Evolutionary conservation across 1,284 basidiomycete genomes (phyloP).

Genomic region (Blastosporella zonata): DNA sequence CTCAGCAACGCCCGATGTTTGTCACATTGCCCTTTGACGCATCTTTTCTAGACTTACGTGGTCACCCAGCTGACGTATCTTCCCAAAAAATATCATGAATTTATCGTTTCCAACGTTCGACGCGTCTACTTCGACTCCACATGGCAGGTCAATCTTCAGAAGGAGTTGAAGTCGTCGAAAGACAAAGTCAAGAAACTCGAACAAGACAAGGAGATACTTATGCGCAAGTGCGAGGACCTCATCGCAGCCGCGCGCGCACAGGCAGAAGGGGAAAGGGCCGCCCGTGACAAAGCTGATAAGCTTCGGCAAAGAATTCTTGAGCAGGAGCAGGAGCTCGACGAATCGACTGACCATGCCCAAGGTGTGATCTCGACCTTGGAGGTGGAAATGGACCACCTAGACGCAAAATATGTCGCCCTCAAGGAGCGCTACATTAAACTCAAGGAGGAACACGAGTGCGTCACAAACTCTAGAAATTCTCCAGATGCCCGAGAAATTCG

Average conservation of each 20-base stretch:
- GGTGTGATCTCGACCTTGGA: background rate
- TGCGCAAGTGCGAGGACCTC: slow-evolving; percentile 37
- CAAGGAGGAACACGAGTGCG: slow-evolving; percentile 3
- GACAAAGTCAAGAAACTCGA: slow-evolving; percentile 33
- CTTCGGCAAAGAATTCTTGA: background rate
- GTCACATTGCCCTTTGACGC: slow-evolving; percentile 9
- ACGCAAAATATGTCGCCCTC: slow-evolving; percentile 3
- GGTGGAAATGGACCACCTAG: background rate
- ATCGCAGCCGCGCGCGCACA: slow-evolving; percentile 30
- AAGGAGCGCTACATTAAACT: slow-evolving; percentile 1
- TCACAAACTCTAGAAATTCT: background rate
- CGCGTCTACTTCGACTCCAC: slow-evolving; percentile 52
- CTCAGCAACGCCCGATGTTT: slow-evolving; percentile 29
- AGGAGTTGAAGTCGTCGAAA: slow-evolving; percentile 31
- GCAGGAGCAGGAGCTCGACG: background rate
- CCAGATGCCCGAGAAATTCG: slow-evolving; percentile 1
- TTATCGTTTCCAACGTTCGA: slow-evolving; percentile 52
- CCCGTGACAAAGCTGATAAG: background rate
- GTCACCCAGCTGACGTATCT: slow-evolving; percentile 47
- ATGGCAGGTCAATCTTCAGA: slow-evolving; percentile 24
- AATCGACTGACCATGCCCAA: background rate
- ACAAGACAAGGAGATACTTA: slow-evolving; percentile 39
- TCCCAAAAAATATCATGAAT: slow-evolving; percentile 58
- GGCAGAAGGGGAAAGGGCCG: slow-evolving; percentile 33
- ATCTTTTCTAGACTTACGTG: slow-evolving; percentile 23